Evolutionary conservation across 2,329 filamentous ascomycete species (phyloP).

Genomic region (Fusarium praegraminearum): DNA sequence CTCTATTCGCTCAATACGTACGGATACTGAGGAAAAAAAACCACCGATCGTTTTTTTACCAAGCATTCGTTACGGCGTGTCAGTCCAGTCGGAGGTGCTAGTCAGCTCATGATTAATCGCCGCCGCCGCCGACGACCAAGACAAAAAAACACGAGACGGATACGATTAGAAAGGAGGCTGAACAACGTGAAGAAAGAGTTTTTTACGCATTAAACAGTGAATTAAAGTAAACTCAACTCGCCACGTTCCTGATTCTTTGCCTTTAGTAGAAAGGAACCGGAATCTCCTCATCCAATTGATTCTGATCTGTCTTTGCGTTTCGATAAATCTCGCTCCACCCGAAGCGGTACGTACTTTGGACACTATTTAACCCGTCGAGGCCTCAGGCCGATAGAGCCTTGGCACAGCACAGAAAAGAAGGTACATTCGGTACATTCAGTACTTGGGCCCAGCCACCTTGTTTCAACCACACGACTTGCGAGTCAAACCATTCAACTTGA

Average conservation of each 20-base stretch:
- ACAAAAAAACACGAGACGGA: constrained; percentile 3
- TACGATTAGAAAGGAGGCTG: constrained; percentile 35
- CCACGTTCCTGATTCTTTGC: constrained; percentile 34
- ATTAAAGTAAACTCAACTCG: constrained; percentile 28
- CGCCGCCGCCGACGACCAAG: constrained; percentile 27
- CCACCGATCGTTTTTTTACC: constrained; percentile 36
- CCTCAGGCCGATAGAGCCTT: constrained; percentile 37
- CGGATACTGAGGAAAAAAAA: constrained; percentile 7
- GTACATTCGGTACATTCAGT: not conserved
- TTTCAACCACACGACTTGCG: constrained; percentile 36
- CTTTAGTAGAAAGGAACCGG: constrained; percentile 28
- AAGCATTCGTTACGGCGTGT: constrained; percentile 41
- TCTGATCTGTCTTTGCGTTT: constrained; percentile 5
- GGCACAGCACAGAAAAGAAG: constrained; percentile 17
- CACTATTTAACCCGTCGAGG: not conserved
- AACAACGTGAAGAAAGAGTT: constrained; percentile 15
- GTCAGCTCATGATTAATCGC: constrained; percentile 48
- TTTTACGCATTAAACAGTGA: not conserved
- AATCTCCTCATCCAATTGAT: constrained; percentile 22
- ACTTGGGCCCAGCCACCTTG: constrained; percentile 38
- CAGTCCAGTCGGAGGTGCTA: constrained; percentile 39
- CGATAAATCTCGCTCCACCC: constrained; percentile 23
- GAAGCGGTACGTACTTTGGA: constrained; percentile 15
- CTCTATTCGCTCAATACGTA: constrained; percentile 35
- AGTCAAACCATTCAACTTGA: constrained; percentile 39